Evolutionary conservation across 179 eudicot genomes (phyloP), one percentile per base, ranked within the genome.

Genomic region (Actinidia chinensis): DNA sequence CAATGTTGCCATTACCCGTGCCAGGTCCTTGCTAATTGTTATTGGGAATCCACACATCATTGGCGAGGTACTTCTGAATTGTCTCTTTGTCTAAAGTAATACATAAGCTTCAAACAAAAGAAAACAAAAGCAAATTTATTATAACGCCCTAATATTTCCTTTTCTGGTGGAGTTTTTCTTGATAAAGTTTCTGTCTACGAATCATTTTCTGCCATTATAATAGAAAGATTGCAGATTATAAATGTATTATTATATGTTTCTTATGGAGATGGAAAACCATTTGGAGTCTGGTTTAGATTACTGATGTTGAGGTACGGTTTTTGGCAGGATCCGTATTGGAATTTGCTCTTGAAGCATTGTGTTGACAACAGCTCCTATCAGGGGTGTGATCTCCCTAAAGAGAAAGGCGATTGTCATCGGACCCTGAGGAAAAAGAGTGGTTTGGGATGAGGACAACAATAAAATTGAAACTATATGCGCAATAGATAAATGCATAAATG

Each of bases 21-120:
- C 99, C 42, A 91, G 78, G 84, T 91, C 95, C 17, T 80, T 95
- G 89, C 90, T 95, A 71, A 83, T 95, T 73, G 86, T 93, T 44
- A 81, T 93, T 70, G 99, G 98, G 82, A 95, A 95, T 76, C 99
- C 99, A 33, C 98, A 95, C 79, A 95, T 95, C 48, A 87, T 93
- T 10, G 78, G 92, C 84, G 86, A 93, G 99, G 99, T 95, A 88
- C 68, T 71, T 10, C 58, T 81, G 33, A 68, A 15, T 18, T 67
- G n/a, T 33, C 12, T 79, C 2, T 67, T 58, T 11, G n/a, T n/a
- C 42, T 20, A 66, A 56, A n/a, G 73, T 33, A 50, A 18, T 12
- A 67, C 43, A 17, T 4, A 10, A 11, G 3, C 11, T 11, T 42
- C 11, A 25, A 20, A 13, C 23, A 22, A n/a, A 17, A 17, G 18